Evolutionary conservation across 352 stramenopile genomes (phyloP), one percentile per base, ranked within the genome.

Genomic region (Pythium rhizo-oryzae): DNA sequence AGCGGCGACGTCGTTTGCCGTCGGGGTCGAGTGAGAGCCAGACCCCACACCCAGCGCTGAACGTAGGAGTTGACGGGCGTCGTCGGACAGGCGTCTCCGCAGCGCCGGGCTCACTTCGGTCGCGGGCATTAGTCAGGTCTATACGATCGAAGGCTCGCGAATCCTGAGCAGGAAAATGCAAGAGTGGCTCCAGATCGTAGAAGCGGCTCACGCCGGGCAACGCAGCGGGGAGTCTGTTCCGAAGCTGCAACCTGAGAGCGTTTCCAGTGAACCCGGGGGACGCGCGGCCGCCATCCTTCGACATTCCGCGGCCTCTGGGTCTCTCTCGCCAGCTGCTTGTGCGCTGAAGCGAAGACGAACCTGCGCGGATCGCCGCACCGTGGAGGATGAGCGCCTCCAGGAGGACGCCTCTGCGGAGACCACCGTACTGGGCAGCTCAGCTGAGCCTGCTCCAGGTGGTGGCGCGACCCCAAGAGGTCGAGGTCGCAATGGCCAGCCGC

Each of bases 51-150:
- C 60, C 12, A 89, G 68, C 2, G 77, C 81, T 4, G 61, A 73
- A 15, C 72, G 80, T n/a, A 90, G 62, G 1, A 89, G 49, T 59
- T 81, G 70, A n/a, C 84, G 74, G 0, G 80, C 82, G 51, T 89
- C 80, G 43, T 92, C 80, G 37, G 80, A 91, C 21, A 92, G 71
- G 21, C 78, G 74, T 13, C 83, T 72, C 15, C 79, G 72, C 51
- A 92, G 37, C 19, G 75, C 67, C 4, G 78, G 78, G 55, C 72
- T 87, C 19, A 84, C 76, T 74, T 84, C 60, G 1, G 79, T 85
- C 47, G 76, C 76, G 33, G 79, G 81, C 78, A 90, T 87, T 25
- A 0, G 11, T 53, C 46, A 11, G 46, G 28, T 33, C 28, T 7
- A 33, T 33, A 33, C 25, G 46, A n/a, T 53, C 46, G 46, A 53